Evolutionary conservation across 768 basidiomycete genomes (phyloP), one percentile per base, ranked within the genome.

Genomic region (Clitopilus hobsonii): DNA sequence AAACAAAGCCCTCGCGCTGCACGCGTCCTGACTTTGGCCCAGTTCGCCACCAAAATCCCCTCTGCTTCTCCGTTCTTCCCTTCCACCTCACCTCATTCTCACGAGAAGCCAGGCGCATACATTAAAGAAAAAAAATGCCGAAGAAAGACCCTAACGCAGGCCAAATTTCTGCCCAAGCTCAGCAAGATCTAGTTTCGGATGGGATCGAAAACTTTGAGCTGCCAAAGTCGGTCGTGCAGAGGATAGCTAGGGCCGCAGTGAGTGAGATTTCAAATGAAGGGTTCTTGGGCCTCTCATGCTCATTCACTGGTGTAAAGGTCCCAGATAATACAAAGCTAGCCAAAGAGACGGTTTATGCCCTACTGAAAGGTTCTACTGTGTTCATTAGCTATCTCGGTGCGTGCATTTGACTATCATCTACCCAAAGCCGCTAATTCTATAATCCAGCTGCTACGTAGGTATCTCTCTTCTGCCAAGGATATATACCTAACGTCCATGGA

Each of bases 301-400:
- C 47, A 32, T 8, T 10, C 32, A 7, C 53, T 51, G 45, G n/a
- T n/a, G 24, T 45, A 29, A 49, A 95, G 94, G 72, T 96, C 2
- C 91, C 93, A 5, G 87, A 92, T 0, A 87, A 84, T 60, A 81
- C 86, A 11, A 96, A 96, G 65, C 69, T 97, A 54, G 90, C 94
- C 62, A 96, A 94, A 58, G 96, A 98, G 56, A 89, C 91, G 0
- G 84, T 94, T 0, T 67, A 89, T 1, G 91, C 93, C 11, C 76
- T 97, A 8, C 78, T 89, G 13, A 94, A 94, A 66, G 88, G 88
- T 26, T 92, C 94, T 3, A 95, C 95, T 0, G 89, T 98, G 51
- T 98, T 98, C 68, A 94, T 99, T 61, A 95, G 90, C 68, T 96
- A 94, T 62, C 75, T 98, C 6, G 88, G 95, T 89, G 67, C 61